Base-by-base conservation (phyloP, 2,329 filamentous ascomycete species). In the Byssoonygena ceratinophila region DNA sequence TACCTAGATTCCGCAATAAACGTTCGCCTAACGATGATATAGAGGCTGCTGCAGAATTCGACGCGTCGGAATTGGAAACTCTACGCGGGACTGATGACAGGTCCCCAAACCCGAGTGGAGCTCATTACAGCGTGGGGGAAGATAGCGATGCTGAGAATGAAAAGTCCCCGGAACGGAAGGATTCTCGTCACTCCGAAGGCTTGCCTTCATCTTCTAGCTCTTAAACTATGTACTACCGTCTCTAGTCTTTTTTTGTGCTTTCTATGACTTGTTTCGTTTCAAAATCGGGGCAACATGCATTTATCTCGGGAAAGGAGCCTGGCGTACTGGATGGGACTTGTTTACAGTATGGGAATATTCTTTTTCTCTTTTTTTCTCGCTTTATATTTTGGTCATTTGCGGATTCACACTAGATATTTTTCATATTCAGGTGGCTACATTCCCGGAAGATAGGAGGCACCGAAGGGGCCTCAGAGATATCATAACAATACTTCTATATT, bases 11-110 rank as follows among this genome's bases (percentile, higher is more conserved):
- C 60, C 64, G 72, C 12, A 65, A 67, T 52, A 73, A 71, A 54
- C 63, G 63, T 27, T 65, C 64, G 27, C 64, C 64, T 14, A 62
- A 64, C 46, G 62, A 62, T 25, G 80, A 83, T 63, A 66, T 83
- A 18, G 80, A 83, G 63, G 78, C 78, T 25, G 55, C 50, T 8
- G 78, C 76, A 14, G 78, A 80, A 59, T 82, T 80, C 61, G 79
- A 82, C 55, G 80, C 82, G 61, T 68, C 74, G 2, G 80, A 82
- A 61, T 65, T 83, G 18, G 79, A 82, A 60, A 72, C 79, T 54
- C 60, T 81, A 31, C 68, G 73, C 12, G 61, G 63, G 23, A 46
- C 54, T 36, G 48, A 56, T 58, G 62, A 64, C 20, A 20, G 46
- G 16, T 55, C 47, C 29, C 39, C 41, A n/a, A 39, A 37, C 8